phyloP scores from a whole-genome alignment of 345 rosid genomes.

The Euclidium syriacum region DNA sequence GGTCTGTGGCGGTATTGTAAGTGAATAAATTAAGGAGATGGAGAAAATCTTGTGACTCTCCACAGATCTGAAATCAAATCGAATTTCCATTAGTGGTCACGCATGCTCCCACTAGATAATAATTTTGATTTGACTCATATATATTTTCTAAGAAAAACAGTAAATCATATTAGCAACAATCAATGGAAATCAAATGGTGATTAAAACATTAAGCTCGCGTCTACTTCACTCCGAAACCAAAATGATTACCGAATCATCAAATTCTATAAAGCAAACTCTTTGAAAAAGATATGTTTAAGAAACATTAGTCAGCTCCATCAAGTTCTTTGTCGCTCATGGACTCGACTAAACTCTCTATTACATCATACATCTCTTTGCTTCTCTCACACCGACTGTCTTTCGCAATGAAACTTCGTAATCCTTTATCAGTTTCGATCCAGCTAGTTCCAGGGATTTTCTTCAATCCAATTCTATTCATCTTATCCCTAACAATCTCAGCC shows the following conservation, averaged over 20 bases:
- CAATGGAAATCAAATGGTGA: not conserved
- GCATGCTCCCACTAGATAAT: not conserved
- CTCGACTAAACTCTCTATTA: conserved; percentile 43
- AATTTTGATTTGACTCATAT: too few species aligned
- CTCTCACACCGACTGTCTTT: conserved; percentile 42
- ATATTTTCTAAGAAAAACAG: too few species aligned
- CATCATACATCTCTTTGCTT: conserved; percentile 34
- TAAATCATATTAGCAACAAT: not conserved
- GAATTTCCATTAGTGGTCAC: conserved; percentile 18
- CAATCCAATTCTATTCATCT: conserved; percentile 52
- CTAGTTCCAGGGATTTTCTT: conserved; percentile 75
- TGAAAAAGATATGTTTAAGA: not conserved
- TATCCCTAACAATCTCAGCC: conserved; percentile 62
- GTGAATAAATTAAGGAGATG: conserved; percentile 1
- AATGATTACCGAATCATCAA: not conserved
- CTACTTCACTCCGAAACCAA: conserved; percentile 3
- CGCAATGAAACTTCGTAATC: conserved; percentile 42
- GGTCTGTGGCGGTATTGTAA: not conserved
- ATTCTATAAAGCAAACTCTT: not conserved
- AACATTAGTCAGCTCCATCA: conserved; percentile 25
- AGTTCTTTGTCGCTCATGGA: conserved; percentile 44
- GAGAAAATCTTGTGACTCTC: conserved; percentile 13
- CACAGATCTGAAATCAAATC: not conserved
- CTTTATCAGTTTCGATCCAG: conserved; percentile 55
- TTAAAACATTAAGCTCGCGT: not conserved